Conservation (phyloP, 2,329 filamentous ascomycete species). For the Xylariaceae sp. region DNA sequence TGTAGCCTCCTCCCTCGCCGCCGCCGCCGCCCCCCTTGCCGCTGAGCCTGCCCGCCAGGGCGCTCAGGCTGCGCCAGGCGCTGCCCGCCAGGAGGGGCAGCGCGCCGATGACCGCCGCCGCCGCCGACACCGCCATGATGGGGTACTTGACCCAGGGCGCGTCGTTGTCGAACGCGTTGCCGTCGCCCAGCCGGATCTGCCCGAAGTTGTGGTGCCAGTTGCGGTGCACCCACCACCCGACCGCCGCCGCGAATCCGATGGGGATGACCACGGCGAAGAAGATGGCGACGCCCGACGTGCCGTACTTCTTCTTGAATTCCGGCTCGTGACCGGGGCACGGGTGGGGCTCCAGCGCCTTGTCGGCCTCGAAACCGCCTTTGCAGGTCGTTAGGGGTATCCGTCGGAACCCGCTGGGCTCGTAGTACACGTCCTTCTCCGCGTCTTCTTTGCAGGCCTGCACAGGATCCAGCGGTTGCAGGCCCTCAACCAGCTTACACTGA, state of each 20-base stretch:
- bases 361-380: conserved; percentile 63
- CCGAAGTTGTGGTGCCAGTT: conserved; percentile 90
- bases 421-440: conserved; percentile 68
- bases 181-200: conserved; percentile 81
- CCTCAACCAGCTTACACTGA: conserved; percentile 68
- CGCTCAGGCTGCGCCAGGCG: conserved; percentile 60
- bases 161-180: conserved; percentile 56
- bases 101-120: conserved; percentile 51
- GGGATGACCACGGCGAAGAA: conserved; percentile 82
- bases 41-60: conserved; percentile 40
- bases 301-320: conserved; percentile 66
- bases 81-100: conserved; percentile 66
- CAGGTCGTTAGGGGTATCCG: conserved; percentile 88
- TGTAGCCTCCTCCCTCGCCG: conserved; percentile 33
- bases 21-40: conserved; percentile 40
- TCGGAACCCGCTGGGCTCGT: conserved; percentile 79
- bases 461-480: conserved; percentile 53
- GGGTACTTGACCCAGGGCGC: conserved; percentile 76
- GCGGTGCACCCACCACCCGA: conserved; percentile 78
- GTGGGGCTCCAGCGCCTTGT: conserved; percentile 54
- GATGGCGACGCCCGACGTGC: conserved; percentile 63
- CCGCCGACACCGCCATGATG: conserved; percentile 61
- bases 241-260: conserved; percentile 58
- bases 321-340: conserved; percentile 74
- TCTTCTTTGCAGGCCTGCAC: conserved; percentile 49